phyloP scores from a whole-genome alignment of 2,329 filamentous ascomycete genomes.

The Rachicladosporium sp. region DNA sequence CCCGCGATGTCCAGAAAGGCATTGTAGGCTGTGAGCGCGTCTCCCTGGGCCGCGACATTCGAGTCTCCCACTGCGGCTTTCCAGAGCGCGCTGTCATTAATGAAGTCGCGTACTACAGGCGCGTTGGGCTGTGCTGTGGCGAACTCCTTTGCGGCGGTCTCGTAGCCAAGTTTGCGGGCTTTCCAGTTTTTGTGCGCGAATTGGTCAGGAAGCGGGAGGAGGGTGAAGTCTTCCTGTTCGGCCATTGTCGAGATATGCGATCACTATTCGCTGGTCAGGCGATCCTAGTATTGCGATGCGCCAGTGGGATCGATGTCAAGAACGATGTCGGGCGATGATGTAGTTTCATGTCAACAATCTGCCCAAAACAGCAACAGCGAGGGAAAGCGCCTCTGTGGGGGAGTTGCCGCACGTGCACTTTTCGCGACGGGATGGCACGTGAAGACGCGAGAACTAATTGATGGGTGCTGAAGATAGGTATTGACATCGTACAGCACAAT shows the following conservation, averaged over 20 bases:
- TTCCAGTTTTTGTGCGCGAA: slow-evolving; percentile 95
- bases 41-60: slow-evolving; percentile 93
- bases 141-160: slow-evolving; percentile 81
- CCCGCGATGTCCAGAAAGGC: slow-evolving; percentile 88
- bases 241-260: slow-evolving; percentile 49
- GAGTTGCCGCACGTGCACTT: too few species aligned
- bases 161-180: slow-evolving; percentile 87
- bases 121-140: slow-evolving; percentile 72
- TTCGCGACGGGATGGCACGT: too few species aligned
- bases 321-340: background rate
- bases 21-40: slow-evolving; percentile 76
- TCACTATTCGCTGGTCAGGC: background rate
- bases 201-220: slow-evolving; percentile 64
- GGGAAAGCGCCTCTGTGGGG: too few species aligned
- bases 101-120: slow-evolving; percentile 74
- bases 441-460: too few species aligned
- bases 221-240: slow-evolving; percentile 75
- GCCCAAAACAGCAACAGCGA: too few species aligned
- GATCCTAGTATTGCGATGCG: too few species aligned
- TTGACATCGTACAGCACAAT: too few species aligned
- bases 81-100: slow-evolving; percentile 76
- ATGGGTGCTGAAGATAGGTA: too few species aligned
- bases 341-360: too few species aligned
- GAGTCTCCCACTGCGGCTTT: slow-evolving; percentile 87
- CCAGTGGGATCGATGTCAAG: background rate